These are phyloP conservation scores for Crithidia sp. DNA, from an alignment of 208 protist genomes.

Conservation along the genomic window DNA sequence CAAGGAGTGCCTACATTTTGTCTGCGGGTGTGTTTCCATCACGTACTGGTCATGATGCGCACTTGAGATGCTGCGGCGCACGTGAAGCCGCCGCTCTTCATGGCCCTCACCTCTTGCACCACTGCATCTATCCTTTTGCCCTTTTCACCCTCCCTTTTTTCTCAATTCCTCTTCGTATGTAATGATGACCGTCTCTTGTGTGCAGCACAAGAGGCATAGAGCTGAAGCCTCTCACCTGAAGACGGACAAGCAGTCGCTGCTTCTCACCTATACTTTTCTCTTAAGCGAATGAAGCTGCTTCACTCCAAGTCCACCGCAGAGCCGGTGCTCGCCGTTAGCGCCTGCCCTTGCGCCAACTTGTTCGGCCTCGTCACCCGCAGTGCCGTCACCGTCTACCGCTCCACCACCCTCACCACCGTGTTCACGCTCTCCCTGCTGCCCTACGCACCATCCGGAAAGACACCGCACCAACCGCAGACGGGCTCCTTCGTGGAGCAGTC, in stretches of 20 bases:
- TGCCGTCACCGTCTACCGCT: slow-evolving; percentile 70
- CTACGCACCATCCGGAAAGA: too few relatives aligned
- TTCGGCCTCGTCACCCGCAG: slow-evolving; percentile 72
- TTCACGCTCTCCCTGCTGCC: slow-evolving; percentile 38
- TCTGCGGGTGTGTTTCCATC: too few relatives aligned
- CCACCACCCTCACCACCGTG: slow-evolving; percentile 75
- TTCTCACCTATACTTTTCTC: neutral
- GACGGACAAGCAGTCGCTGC: too few relatives aligned
- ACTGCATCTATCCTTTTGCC: neutral
- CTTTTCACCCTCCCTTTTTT: neutral
- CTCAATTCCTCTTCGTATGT: too few relatives aligned
- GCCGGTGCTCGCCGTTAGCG: slow-evolving; percentile 70
- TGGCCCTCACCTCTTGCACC: neutral
- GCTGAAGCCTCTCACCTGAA: too few relatives aligned
- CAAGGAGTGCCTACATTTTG: too few relatives aligned
- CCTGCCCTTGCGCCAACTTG: slow-evolving; percentile 81
- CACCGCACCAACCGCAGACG: too few relatives aligned
- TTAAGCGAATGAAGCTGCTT: slow-evolving; percentile 63
- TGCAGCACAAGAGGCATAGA: too few relatives aligned
- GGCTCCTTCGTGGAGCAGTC: neutral
- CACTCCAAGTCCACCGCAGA: slow-evolving; percentile 71
- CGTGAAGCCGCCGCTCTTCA: neutral
- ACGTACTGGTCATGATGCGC: too few relatives aligned
- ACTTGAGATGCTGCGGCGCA: too few relatives aligned
- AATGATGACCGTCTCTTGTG: too few relatives aligned